Percentiles rank a stretch among this genome's conserved stretches.
These are phyloP conservation scores for Talaromyces islandicus DNA, from an alignment of 2,329 filamentous ascomycete species.

Conservation along the genomic window DNA sequence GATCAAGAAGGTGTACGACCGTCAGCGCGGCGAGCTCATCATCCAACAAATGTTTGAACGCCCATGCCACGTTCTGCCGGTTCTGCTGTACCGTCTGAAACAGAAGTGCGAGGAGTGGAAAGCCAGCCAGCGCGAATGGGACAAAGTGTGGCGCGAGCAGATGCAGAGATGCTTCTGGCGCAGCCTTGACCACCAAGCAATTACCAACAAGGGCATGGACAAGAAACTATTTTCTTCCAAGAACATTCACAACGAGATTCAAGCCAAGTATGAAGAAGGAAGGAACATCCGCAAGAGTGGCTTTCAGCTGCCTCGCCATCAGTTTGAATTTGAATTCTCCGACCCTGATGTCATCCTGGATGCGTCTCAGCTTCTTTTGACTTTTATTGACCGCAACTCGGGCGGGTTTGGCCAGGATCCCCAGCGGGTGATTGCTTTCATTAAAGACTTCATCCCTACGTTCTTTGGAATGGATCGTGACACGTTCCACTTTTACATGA, in stretches of 20 bases:
- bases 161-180: slow-evolving; percentile 93
- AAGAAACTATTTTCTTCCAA: slow-evolving; percentile 90
- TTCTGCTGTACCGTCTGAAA: slow-evolving; percentile 83
- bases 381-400: slow-evolving; percentile 42
- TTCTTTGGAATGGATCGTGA: slow-evolving; percentile 74
- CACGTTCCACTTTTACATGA: slow-evolving; percentile 59
- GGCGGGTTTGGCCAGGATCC: slow-evolving; percentile 57
- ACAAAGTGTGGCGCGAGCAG: slow-evolving; percentile 96
- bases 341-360: slow-evolving; percentile 62
- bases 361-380: slow-evolving; percentile 42
- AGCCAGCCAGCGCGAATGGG: slow-evolving; percentile 93
- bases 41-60: slow-evolving; percentile 79
- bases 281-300: slow-evolving; percentile 62
- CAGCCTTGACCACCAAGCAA: slow-evolving; percentile 93
- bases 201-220: slow-evolving; percentile 79
- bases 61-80: slow-evolving; percentile 80
- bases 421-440: slow-evolving; percentile 66
- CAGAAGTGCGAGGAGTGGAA: slow-evolving; percentile 98
- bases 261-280: slow-evolving; percentile 88
- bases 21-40: slow-evolving; percentile 75
- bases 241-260: slow-evolving; percentile 82
- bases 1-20: slow-evolving; percentile 93
- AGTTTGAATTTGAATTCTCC: slow-evolving; percentile 69
- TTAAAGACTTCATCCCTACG: slow-evolving; percentile 66
- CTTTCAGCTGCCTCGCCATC: slow-evolving; percentile 58